Percentiles rank a stretch among this genome's conserved stretches.
phyloP scores from a whole-genome alignment of 306 rosid species.

The Prosopis cineraria region DNA sequence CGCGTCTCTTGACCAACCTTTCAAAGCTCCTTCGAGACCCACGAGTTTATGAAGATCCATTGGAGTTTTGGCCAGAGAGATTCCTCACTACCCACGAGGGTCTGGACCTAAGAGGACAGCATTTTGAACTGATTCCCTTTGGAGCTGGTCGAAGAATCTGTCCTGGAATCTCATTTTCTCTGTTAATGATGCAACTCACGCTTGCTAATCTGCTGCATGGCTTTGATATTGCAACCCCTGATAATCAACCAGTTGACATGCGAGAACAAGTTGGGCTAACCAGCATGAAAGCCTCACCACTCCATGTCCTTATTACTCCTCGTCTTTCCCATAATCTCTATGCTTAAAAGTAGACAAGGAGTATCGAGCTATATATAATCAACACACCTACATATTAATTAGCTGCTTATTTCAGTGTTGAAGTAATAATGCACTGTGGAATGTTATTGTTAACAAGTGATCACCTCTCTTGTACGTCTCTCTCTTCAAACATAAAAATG shows the following conservation, averaged over 20 bases:
- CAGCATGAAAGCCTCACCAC: conserved; percentile 23
- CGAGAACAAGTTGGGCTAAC: conserved; percentile 30
- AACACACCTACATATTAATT: too few relatives aligned
- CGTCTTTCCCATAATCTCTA: neutral
- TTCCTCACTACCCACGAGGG: conserved; percentile 37
- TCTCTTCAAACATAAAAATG: too few relatives aligned
- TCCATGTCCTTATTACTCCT: conserved; percentile 12
- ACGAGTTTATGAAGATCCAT: conserved; percentile 20
- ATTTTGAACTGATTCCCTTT: conserved; percentile 44
- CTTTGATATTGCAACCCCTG: conserved; percentile 26
- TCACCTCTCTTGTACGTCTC: too few relatives aligned
- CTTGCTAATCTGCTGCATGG: conserved; percentile 42
- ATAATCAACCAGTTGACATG: conserved; percentile 35
- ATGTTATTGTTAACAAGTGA: too few relatives aligned
- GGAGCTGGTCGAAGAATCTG: conserved; percentile 50
- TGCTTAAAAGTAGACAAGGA: neutral
- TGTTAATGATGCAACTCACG: conserved; percentile 1
- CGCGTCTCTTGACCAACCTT: conserved; percentile 46
- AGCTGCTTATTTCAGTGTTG: too few relatives aligned
- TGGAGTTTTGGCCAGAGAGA: conserved; percentile 43
- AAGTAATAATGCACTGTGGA: too few relatives aligned
- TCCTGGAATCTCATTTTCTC: conserved; percentile 32
- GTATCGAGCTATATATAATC: neutral
- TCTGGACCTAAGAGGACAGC: conserved; percentile 30
- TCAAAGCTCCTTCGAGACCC: conserved; percentile 50